phyloP scores from a whole-genome alignment of 495 filamentous ascomycete genomes.

The Hypomontagnella submonticulosa region DNA sequence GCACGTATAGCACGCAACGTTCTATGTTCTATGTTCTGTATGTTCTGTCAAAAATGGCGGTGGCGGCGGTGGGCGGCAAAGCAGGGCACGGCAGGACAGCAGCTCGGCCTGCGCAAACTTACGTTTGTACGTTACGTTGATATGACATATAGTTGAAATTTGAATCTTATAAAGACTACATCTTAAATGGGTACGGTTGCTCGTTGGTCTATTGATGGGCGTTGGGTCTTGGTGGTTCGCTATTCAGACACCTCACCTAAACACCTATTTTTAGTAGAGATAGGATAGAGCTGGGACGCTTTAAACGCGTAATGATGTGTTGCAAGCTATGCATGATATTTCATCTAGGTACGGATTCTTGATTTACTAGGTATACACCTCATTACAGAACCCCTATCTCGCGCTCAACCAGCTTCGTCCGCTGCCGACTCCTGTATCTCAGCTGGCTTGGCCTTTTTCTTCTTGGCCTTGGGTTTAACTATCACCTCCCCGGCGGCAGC shows the following conservation, averaged over 20 bases:
- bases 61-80: conserved; percentile 2
- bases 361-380: not conserved
- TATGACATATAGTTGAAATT: conserved; percentile 25
- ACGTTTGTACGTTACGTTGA: conserved; percentile 24
- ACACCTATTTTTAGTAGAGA: too few species aligned
- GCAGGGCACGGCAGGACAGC: not conserved
- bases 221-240: too few species aligned
- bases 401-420: not conserved
- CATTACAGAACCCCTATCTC: not conserved
- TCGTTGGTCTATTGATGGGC: too few species aligned
- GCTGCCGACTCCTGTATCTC: conserved; percentile 33
- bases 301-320: too few species aligned
- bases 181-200: too few species aligned
- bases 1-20: not conserved
- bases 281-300: too few species aligned
- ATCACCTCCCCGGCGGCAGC: conserved; percentile 30
- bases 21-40: not conserved
- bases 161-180: not conserved
- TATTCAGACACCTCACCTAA: too few species aligned
- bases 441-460: conserved; percentile 54
- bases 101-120: conserved; percentile 3
- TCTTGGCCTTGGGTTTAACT: conserved; percentile 50
- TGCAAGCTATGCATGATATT: too few species aligned
- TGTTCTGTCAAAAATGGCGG: conserved; percentile 10
- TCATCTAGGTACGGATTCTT: too few species aligned